phyloP scores from a whole-genome alignment of 176 grass and related monocot species.

The Puya raimondii region DNA sequence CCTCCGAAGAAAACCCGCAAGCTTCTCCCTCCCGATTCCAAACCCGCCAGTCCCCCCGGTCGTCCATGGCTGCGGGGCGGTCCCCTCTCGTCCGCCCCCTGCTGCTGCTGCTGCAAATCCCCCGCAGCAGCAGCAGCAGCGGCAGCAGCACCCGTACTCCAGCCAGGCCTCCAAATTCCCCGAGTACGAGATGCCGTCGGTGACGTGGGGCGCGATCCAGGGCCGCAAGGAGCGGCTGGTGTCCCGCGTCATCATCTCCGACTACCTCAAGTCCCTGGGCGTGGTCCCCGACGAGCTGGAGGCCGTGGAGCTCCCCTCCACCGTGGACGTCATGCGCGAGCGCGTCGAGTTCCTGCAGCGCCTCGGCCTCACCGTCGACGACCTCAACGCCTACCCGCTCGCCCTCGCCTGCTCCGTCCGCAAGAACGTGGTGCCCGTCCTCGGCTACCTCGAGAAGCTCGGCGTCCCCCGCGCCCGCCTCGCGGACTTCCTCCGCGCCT shows the following conservation, averaged over 20 bases:
- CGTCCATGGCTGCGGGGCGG: not conserved
- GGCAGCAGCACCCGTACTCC: not conserved
- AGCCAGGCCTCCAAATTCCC: constrained; percentile 39
- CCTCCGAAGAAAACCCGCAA: constrained; percentile 14
- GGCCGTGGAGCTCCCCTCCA: constrained; percentile 77
- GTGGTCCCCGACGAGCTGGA: constrained; percentile 74
- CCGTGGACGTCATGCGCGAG: constrained; percentile 86
- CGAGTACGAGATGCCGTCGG: constrained; percentile 93
- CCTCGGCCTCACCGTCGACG: constrained; percentile 81
- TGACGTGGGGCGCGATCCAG: constrained; percentile 91
- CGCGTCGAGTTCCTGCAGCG: constrained; percentile 92
- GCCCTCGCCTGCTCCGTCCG: constrained; percentile 78
- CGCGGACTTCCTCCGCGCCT: constrained; percentile 61
- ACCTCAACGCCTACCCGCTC: constrained; percentile 77
- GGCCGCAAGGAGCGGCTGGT: constrained; percentile 90
- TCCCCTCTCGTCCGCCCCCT: not conserved
- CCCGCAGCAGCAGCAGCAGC: no score
- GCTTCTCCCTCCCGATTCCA: not conserved
- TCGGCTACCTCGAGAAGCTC: constrained; percentile 89
- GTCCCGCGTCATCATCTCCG: constrained; percentile 79
- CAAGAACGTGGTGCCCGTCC: constrained; percentile 86
- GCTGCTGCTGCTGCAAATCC: not conserved
- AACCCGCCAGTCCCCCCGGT: constrained; percentile 2
- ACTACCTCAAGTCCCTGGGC: constrained; percentile 81
- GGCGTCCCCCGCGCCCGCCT: constrained; percentile 67